A percentile compares a stretch with the other conserved stretches of the same genome.
Evolutionary conservation across 2,329 filamentous ascomycete species (phyloP).

Genomic region (Cryphonectria parasitica): DNA sequence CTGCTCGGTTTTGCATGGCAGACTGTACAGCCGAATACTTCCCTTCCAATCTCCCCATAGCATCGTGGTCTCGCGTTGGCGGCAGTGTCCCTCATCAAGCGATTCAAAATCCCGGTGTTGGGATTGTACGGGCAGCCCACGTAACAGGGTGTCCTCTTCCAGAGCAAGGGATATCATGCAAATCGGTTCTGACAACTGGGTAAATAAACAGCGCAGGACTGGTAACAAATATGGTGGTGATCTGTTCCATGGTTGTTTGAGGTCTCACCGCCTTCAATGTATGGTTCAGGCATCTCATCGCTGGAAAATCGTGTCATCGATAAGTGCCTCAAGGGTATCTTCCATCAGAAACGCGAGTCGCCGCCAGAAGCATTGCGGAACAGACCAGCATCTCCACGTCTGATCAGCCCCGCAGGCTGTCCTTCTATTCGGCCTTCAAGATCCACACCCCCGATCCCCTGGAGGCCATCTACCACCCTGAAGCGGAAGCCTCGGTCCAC

Average conservation of each 20-base stretch:
- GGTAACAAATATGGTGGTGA: neutral
- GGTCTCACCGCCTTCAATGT: neutral
- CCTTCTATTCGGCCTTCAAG: conserved; percentile 10
- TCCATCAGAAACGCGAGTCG: neutral
- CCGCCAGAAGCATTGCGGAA: neutral
- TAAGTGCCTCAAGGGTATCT: neutral
- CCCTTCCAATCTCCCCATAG: neutral
- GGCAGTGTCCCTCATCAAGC: neutral
- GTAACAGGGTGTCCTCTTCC: neutral
- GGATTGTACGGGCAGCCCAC: too few species aligned
- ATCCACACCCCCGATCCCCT: conserved; percentile 10
- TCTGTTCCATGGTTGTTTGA: neutral
- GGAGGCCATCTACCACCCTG: conserved; percentile 2
- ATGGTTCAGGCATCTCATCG: neutral
- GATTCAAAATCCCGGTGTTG: neutral
- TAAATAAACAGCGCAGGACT: too few species aligned
- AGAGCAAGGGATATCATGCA: neutral
- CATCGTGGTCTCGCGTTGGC: neutral
- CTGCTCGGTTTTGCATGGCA: neutral
- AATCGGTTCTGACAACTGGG: neutral
- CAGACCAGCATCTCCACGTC: neutral
- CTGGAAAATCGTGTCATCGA: neutral
- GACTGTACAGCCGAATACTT: neutral
- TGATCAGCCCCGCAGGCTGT: neutral
- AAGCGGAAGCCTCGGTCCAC: conserved; percentile 7